These are phyloP conservation scores for Camelina laxa DNA, from an alignment of 345 rosid genomes.

Conservation along the genomic window DNA sequence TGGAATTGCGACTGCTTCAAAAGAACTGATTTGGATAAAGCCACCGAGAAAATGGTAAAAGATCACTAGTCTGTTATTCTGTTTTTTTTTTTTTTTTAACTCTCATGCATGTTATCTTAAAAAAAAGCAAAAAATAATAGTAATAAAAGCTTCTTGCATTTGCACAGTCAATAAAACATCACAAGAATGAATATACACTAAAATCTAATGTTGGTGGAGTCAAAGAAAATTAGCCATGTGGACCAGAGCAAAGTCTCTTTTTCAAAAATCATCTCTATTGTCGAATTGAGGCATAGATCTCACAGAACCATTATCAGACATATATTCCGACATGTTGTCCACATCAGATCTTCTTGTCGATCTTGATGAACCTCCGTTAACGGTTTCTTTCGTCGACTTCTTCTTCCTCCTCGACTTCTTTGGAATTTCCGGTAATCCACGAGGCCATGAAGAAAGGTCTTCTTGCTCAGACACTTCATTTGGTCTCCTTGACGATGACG, in stretches of 20 bases:
- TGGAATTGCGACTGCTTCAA: no score
- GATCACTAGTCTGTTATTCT: not conserved
- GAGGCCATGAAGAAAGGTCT: conserved; percentile 32
- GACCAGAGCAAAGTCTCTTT: conserved; percentile 4
- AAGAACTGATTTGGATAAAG: no score
- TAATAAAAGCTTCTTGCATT: not conserved
- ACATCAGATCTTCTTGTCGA: conserved; percentile 45
- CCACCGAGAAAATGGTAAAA: no score
- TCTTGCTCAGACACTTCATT: conserved; percentile 32
- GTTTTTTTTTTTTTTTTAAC: no score
- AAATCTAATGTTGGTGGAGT: conserved; percentile 23
- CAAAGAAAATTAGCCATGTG: conserved; percentile 6
- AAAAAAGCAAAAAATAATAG: no score
- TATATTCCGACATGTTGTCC: conserved; percentile 41
- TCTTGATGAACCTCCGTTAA: conserved; percentile 44
- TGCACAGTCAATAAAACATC: not conserved
- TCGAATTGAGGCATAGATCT: conserved; percentile 37
- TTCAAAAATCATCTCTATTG: conserved; percentile 40
- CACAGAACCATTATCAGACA: conserved; percentile 49
- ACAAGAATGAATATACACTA: conserved; percentile 2
- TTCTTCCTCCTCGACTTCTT: conserved; percentile 60
- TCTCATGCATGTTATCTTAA: no score
- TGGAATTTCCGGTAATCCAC: conserved; percentile 40
- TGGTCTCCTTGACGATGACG: conserved; percentile 30
- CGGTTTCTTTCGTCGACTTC: conserved; percentile 58